Base-by-base conservation (phyloP, 352 stramenopile species). In the Phytophthora colocasiae region DNA sequence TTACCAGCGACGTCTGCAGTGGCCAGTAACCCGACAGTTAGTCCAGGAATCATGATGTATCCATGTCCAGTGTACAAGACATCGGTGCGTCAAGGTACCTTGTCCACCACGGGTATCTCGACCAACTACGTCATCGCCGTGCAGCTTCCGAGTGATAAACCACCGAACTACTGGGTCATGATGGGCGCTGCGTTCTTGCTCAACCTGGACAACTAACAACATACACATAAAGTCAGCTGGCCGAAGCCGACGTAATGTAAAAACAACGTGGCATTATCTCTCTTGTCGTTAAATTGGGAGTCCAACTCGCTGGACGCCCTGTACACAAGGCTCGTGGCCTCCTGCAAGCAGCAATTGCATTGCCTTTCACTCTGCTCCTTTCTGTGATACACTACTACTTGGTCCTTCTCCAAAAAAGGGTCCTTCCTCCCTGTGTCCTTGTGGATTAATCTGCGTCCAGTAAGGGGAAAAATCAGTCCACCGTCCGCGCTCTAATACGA, bases 51-150 rank as follows among this genome's bases (percentile, higher is more conserved):
- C 50, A 59, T 56, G 49, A 87, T 95, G 61, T 98, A 98, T 45
- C 78, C 85, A 29, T 98, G 93, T 57, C 94, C 95, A 7, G 87
- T 98, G 14, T 98, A 98, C 84, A 98, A 98, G 79, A 98, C 95
- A 12, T 94, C 88, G 3, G 91, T 96, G 47, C 78, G 95, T 7
- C 93, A 98, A 45, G 93, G 93, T 26, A 97, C 95, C 7, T 67
- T 98, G 34, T 95, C 79, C 32, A 98, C 93, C 14, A 98, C 93
- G 6, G 93, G 93, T 15, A 98, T 98, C 83, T 96, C 84, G 14
- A 98, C 93, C 43, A 98, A 98, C 73, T 98, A 95, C 70, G 92
- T 98, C 39, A 87, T 98, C 32, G 89, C 95, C 14, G 87, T 98
- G 11, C 94, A 97, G 46, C 65, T 98, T 15, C 91, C 91, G 0